phyloP scores from a whole-genome alignment of 192 early-diverging fungal species.

The Backusella circina region DNA sequence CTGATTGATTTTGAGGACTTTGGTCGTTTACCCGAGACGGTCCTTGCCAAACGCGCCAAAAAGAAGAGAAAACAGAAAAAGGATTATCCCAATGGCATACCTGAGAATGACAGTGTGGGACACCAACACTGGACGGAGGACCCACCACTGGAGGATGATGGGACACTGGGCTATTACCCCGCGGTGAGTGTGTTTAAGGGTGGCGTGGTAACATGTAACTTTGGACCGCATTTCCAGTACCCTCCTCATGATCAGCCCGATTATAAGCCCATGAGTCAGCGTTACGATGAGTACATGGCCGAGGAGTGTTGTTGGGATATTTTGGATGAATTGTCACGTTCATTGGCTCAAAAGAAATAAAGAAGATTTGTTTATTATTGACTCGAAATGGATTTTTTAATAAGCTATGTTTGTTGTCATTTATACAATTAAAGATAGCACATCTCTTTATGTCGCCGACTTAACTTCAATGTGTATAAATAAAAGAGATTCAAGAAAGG shows the following conservation, averaged over 20 bases:
- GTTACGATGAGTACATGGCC: constrained; percentile 51
- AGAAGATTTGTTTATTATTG: not conserved
- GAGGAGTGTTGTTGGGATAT: constrained; percentile 61
- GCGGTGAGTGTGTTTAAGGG: constrained; percentile 58
- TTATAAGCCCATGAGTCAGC: constrained; percentile 56
- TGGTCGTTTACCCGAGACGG: constrained; percentile 18
- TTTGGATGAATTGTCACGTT: constrained; percentile 50
- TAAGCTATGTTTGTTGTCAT: not conserved
- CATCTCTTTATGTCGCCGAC: not conserved
- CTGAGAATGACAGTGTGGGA: constrained; percentile 21
- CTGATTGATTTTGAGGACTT: constrained; percentile 42
- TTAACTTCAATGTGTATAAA: not conserved
- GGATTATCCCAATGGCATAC: not conserved
- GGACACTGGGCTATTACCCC: constrained; percentile 64
- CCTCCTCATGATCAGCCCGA: constrained; percentile 39
- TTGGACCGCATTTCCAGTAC: constrained; percentile 59
- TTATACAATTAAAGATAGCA: constrained; percentile 3
- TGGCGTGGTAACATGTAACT: constrained; percentile 57
- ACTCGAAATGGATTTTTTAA: not conserved
- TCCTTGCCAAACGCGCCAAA: constrained; percentile 15
- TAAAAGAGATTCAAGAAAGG: not conserved
- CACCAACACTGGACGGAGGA: constrained; percentile 39
- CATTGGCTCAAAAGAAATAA: not conserved
- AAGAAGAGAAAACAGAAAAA: constrained; percentile 18
- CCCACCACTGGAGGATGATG: constrained; percentile 52